phyloP scores from a whole-genome alignment of 805 yeast species.

The Sugiyamaella boreocaroliniensis region DNA sequence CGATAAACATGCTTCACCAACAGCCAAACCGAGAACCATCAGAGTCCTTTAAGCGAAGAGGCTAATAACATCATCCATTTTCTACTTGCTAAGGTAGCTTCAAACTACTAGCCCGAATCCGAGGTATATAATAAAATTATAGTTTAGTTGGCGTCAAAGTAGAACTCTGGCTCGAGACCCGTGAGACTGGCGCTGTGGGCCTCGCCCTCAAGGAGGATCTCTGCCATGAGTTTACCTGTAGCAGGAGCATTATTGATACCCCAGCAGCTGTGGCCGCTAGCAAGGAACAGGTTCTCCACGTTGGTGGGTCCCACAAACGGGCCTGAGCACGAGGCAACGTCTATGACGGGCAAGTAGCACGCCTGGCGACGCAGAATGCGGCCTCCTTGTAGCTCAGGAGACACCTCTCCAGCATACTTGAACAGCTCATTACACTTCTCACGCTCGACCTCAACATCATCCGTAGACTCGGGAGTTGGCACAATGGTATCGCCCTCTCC shows the following conservation, averaged over 20 bases:
- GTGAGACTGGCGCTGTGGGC: conserved; percentile 70
- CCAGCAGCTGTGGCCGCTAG: conserved; percentile 97
- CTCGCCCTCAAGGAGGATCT: conserved; percentile 75
- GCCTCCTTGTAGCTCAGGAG: conserved; percentile 65
- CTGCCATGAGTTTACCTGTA: conserved; percentile 90
- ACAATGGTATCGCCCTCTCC: conserved; percentile 94
- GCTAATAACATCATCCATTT: background rate
- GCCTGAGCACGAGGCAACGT: conserved; percentile 86
- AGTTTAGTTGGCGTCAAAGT: conserved; percentile 46
- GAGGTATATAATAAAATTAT: too few relatives aligned
- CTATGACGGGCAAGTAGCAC: conserved; percentile 89
- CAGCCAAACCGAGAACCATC: background rate
- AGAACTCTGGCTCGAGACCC: conserved; percentile 77
- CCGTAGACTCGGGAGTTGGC: conserved; percentile 88
- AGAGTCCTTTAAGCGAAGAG: background rate
- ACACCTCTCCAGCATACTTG: conserved; percentile 68
- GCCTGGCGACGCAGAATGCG: conserved; percentile 80
- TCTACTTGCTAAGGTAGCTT: background rate
- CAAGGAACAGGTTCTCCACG: conserved; percentile 67
- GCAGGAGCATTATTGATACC: conserved; percentile 98
- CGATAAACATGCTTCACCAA: background rate
- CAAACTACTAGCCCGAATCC: background rate
- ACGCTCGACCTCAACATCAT: conserved; percentile 81
- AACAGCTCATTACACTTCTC: conserved; percentile 86
- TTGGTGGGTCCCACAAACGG: conserved; percentile 93